A percentile compares a stretch with the other conserved stretches of the same genome.
Conservation (phyloP, 163 green algal species). For the Picocystis sp. region DNA sequence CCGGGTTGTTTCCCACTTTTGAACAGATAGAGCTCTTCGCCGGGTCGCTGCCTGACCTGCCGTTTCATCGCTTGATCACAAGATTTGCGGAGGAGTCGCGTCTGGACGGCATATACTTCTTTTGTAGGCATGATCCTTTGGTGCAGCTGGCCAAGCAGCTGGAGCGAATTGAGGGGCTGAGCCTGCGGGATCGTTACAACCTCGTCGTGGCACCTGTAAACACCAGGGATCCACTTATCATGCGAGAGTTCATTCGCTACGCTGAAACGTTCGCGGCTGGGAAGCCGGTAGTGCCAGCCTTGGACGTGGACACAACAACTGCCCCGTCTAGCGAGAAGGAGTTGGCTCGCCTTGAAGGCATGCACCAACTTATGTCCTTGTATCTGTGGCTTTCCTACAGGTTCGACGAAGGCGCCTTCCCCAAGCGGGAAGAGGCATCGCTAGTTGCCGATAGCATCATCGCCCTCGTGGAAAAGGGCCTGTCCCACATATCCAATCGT, state of each 20-base stretch:
- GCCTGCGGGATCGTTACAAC: conserved; percentile 25
- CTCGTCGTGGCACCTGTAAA: conserved; percentile 41
- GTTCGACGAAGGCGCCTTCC: conserved; percentile 37
- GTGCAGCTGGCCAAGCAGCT: conserved; percentile 21
- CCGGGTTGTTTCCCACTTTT: conserved; percentile 50
- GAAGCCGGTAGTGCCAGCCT: conserved; percentile 8
- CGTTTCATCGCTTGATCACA: conserved; percentile 22
- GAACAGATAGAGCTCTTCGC: conserved; percentile 55
- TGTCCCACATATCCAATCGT: too few relatives aligned
- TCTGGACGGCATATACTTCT: conserved; percentile 48
- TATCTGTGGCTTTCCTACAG: conserved; percentile 54
- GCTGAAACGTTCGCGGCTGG: conserved; percentile 7
- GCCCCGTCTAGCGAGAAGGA: too few relatives aligned
- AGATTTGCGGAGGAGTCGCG: conserved; percentile 34
- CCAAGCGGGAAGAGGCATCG: conserved; percentile 11
- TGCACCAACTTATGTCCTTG: conserved; percentile 24
- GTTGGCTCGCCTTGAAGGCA: too few relatives aligned
- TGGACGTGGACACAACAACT: conserved; percentile 1
- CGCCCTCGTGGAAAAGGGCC: too few relatives aligned
- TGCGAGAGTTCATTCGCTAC: conserved; percentile 18
- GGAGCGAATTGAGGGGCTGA: conserved; percentile 17
- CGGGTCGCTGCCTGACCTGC: conserved; percentile 20
- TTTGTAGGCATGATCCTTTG: conserved; percentile 44
- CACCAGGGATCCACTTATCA: conserved; percentile 14
- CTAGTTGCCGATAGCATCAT: too few relatives aligned